phyloP scores from a whole-genome alignment of 1,139 yeast genomes.

The Pichia sp. region DNA sequence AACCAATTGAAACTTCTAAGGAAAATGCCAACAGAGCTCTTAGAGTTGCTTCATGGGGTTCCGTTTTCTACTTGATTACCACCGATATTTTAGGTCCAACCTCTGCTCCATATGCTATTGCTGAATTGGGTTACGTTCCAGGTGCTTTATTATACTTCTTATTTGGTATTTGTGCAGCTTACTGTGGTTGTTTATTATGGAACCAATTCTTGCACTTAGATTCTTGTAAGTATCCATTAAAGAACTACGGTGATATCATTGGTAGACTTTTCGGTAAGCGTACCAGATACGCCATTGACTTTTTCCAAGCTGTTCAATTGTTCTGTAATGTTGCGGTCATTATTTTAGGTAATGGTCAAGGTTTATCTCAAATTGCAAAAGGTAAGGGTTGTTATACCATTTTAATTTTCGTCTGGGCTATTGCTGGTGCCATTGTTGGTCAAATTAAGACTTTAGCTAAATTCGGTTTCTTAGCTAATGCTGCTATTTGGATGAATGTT shows the following conservation, averaged over 20 bases:
- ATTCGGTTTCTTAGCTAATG: constrained; percentile 34
- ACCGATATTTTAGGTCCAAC: constrained; percentile 40
- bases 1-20: constrained; percentile 5
- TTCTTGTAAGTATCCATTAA: constrained; percentile 33
- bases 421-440: constrained; percentile 34
- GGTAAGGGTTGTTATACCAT: constrained; percentile 33
- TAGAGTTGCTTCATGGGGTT: constrained; percentile 14
- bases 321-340: constrained; percentile 35
- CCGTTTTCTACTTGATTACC: constrained; percentile 36
- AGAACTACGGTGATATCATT: constrained; percentile 33
- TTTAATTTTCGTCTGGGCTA: constrained; percentile 33
- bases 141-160: constrained; percentile 32
- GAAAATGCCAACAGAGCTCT: constrained; percentile 10
- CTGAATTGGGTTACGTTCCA: constrained; percentile 36
- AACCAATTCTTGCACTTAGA: constrained; percentile 23
- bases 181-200: constrained; percentile 19
- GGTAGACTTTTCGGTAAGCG: constrained; percentile 29
- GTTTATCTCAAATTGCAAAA: constrained; percentile 32
- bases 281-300: constrained; percentile 27
- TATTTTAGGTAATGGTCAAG: constrained; percentile 33
- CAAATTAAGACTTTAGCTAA: constrained; percentile 32
- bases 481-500: constrained; percentile 37
- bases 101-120: constrained; percentile 35
- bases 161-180: constrained; percentile 33
- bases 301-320: constrained; percentile 33